Percentiles rank a stretch among this genome's conserved stretches.
These are phyloP conservation scores for Penicillium sp. DNA, from an alignment of 2,329 filamentous ascomycete genomes.

Conservation along the genomic window DNA sequence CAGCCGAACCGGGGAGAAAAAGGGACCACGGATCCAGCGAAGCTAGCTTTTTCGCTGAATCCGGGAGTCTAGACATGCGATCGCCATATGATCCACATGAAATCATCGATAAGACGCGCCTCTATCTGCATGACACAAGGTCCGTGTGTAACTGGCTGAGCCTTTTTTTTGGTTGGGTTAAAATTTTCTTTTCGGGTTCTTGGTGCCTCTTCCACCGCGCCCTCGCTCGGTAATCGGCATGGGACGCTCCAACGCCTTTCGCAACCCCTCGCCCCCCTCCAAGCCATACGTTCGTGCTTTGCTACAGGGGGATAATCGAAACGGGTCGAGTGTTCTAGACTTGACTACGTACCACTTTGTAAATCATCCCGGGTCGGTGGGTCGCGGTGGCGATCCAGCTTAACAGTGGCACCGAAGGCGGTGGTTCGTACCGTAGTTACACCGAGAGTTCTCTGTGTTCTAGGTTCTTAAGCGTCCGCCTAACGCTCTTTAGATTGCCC, in stretches of 20 bases:
- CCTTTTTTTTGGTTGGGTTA: background rate
- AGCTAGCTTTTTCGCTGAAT: background rate
- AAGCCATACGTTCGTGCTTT: background rate
- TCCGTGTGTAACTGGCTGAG: background rate
- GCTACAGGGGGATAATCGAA: background rate
- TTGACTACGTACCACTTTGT: background rate
- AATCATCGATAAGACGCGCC: background rate
- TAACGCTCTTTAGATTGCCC: background rate
- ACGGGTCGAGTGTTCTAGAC: conserved; percentile 1
- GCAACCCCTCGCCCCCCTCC: background rate
- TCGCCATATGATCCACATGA: conserved; percentile 4
- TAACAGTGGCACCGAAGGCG: conserved; percentile 3
- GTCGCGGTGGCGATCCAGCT: conserved; percentile 6
- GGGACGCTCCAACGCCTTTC: background rate
- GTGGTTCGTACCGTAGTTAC: conserved; percentile 1
- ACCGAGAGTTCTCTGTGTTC: background rate
- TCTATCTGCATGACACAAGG: background rate
- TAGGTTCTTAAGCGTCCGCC: background rate
- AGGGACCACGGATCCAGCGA: background rate
- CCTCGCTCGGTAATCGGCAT: background rate
- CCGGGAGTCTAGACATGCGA: background rate
- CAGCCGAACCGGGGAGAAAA: background rate
- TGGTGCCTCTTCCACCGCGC: background rate
- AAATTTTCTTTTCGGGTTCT: background rate
- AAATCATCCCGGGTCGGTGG: conserved; percentile 2